A percentile compares a stretch with the other conserved stretches of the same genome.
phyloP scores from a whole-genome alignment of 495 filamentous ascomycete genomes.

The Aspergillus biplanus region DNA sequence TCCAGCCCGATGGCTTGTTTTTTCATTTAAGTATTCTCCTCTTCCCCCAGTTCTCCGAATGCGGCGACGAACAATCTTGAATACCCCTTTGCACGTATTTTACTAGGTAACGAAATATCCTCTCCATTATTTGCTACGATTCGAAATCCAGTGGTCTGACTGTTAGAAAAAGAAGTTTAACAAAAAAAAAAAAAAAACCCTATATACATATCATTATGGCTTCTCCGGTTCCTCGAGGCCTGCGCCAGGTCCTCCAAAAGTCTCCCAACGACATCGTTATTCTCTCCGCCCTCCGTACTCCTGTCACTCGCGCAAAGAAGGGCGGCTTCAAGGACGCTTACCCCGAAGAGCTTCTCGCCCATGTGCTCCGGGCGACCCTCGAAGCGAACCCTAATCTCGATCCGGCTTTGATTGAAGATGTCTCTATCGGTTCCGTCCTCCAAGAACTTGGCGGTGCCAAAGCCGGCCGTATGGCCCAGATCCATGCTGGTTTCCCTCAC shows the following conservation, averaged over 20 bases:
- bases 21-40: slow-evolving; percentile 18
- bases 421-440: slow-evolving; percentile 84
- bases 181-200: too few relatives aligned
- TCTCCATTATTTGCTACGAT: neutral
- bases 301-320: slow-evolving; percentile 79
- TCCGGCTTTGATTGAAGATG: slow-evolving; percentile 73
- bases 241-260: slow-evolving; percentile 79
- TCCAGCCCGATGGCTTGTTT: slow-evolving; percentile 31
- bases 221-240: slow-evolving; percentile 62
- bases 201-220: slow-evolving; percentile 42
- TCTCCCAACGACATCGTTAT: slow-evolving; percentile 83
- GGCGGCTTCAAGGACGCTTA: slow-evolving; percentile 86
- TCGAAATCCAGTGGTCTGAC: neutral
- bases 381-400: slow-evolving; percentile 75
- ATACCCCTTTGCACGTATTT: slow-evolving; percentile 4
- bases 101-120: neutral
- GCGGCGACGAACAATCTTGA: slow-evolving; percentile 9
- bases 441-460: slow-evolving; percentile 90
- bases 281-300: slow-evolving; percentile 84
- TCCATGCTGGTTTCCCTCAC: slow-evolving; percentile 77
- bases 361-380: slow-evolving; percentile 82
- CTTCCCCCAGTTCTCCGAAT: neutral
- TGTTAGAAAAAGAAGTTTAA: neutral
- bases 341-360: slow-evolving; percentile 83
- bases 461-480: slow-evolving; percentile 87